Evolutionary conservation across 2,329 filamentous ascomycete species (phyloP), one percentile per base, ranked within the genome.

Genomic region (Knoxdaviesia proteae): DNA sequence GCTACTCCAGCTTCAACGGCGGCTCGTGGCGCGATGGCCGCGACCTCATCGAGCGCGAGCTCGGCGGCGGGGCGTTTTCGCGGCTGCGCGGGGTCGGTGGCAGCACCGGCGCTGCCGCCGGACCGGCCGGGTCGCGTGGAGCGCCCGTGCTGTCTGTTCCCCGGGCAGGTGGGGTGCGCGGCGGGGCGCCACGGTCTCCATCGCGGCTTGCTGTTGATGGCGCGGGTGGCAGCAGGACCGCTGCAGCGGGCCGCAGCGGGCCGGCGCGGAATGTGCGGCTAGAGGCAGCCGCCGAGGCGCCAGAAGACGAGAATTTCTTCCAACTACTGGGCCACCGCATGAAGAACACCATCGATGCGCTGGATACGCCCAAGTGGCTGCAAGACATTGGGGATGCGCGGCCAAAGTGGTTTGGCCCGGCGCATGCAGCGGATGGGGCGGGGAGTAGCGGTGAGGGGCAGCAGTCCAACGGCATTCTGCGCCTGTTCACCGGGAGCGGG

Each of bases 21-120:
- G 84, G 83, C 1, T 80, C 79, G 1, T 96, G 88, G 90, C 75
- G 87, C 39, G 90, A 96, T 61, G 90, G 90, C 3, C 73, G 84
- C 41, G 80, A 87, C 41, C 69, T 98, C 32, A 93, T 98, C 47
- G 84, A 94, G 48, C 74, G 84, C 32, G 90, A 96, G 55, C 59
- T 87, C 6, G 74, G 77, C 46, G 79, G 80, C 9, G 70, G 68
- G 34, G 69, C 71, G 3, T 65, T 69, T 37, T 60, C 68, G 40
- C 61, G 20, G 20, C 20, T 20, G 20, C 62, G 68, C 41, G 61
- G 66, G 11, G 61, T 65, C 34, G 61, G 65, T 41, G 58, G 62
- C 31, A 54, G 61, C 45, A 53, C 58, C 40, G 50, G 54, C 37
- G 50, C 53, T 37, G 50, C 47, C 29, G 47, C 51, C 11, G 56